phyloP scores from a whole-genome alignment of 1,284 basidiomycete genomes.

The Athelia sp. region DNA sequence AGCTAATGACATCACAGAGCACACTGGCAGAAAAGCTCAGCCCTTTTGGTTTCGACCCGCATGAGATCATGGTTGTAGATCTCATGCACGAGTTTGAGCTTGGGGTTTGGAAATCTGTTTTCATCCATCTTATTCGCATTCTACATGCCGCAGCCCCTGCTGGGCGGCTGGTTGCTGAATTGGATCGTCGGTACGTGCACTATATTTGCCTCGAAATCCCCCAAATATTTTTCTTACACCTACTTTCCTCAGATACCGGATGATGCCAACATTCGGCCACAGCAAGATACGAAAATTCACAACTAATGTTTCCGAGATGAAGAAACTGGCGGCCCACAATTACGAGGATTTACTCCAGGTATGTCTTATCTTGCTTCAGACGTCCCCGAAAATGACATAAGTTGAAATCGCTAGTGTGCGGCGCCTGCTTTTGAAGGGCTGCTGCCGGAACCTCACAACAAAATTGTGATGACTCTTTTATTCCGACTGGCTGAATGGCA shows the following conservation, averaged over 20 bases:
- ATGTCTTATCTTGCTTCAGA: background rate
- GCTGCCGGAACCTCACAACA: constrained; percentile 21
- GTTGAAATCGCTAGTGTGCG: constrained; percentile 20
- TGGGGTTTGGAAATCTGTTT: constrained; percentile 18
- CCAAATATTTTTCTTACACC: background rate
- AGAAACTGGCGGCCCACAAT: constrained; percentile 28
- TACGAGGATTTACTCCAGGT: constrained; percentile 34
- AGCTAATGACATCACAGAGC: background rate
- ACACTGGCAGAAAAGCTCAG: background rate
- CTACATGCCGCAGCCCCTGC: constrained; percentile 7
- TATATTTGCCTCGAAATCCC: background rate
- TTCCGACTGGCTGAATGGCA: constrained; percentile 27
- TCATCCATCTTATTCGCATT: constrained; percentile 19
- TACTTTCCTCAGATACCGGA: constrained; percentile 12
- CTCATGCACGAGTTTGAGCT: constrained; percentile 16
- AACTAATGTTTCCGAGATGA: constrained; percentile 27
- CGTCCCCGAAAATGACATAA: background rate
- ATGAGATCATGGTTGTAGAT: constrained; percentile 13
- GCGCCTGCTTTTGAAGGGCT: constrained; percentile 34
- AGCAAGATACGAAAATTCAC: constrained; percentile 26
- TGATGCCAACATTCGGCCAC: constrained; percentile 23
- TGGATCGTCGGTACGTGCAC: constrained; percentile 8
- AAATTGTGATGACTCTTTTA: constrained; percentile 20
- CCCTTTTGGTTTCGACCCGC: constrained; percentile 4
- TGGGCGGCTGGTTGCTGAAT: background rate